A percentile compares a stretch with the other conserved stretches of the same genome.
These are phyloP conservation scores for Aegilops bicornis DNA, from an alignment of 176 grass and related monocot genomes.

Conservation along the genomic window DNA sequence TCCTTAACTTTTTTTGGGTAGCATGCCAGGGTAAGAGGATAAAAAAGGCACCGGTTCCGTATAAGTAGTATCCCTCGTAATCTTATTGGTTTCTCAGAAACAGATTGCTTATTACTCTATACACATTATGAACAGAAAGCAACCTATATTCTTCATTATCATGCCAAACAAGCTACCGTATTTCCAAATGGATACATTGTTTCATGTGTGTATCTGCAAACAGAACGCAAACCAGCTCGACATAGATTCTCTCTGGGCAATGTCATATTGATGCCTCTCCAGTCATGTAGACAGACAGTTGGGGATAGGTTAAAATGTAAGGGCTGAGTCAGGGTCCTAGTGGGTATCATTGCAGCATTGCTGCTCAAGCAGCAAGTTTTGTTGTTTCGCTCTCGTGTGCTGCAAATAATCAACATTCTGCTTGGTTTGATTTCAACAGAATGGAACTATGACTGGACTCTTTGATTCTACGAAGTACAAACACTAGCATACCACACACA, in stretches of 20 bases:
- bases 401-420: background rate
- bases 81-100: slow-evolving; percentile 10
- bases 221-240: background rate
- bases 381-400: background rate
- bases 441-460: background rate
- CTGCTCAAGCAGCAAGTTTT: background rate
- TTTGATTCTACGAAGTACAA: background rate
- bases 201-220: background rate
- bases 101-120: background rate
- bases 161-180: background rate
- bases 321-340: background rate
- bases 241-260: background rate
- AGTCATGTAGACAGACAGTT: background rate
- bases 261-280: background rate
- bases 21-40: background rate
- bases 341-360: background rate
- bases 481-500: background rate
- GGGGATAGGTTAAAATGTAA: background rate
- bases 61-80: background rate
- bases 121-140: slow-evolving; percentile 11
- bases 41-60: background rate
- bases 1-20: background rate
- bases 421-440: background rate
- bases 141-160: background rate
- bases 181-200: slow-evolving; percentile 4